Conservation (phyloP, 768 basidiomycete genomes). For the Mycena metata region DNA sequence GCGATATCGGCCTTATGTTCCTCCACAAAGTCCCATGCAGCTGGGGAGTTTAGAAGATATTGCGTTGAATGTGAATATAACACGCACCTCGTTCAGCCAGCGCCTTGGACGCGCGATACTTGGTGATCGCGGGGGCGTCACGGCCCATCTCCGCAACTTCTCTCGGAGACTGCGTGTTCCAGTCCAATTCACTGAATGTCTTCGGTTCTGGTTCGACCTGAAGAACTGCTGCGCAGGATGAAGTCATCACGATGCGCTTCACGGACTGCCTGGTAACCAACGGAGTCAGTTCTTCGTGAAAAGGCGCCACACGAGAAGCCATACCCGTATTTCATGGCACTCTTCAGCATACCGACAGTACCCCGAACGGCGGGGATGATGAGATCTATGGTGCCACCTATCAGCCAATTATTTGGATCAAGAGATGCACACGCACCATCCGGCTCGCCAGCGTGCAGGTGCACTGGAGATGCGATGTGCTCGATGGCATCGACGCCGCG, state of each 20-base stretch:
- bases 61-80: background rate
- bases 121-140: slow-evolving; percentile 53
- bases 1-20: slow-evolving; percentile 52
- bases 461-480: slow-evolving; percentile 78
- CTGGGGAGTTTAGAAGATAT: slow-evolving; percentile 39
- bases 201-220: slow-evolving; percentile 41
- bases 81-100: slow-evolving; percentile 68
- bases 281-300: background rate
- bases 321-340: slow-evolving; percentile 56
- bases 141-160: slow-evolving; percentile 64
- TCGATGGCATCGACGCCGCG: slow-evolving; percentile 80
- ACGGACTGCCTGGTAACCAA: slow-evolving; percentile 45
- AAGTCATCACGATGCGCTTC: slow-evolving; percentile 74
- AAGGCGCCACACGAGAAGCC: background rate
- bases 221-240: slow-evolving; percentile 65
- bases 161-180: slow-evolving; percentile 67
- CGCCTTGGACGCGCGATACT: slow-evolving; percentile 72
- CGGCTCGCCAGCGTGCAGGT: slow-evolving; percentile 60
- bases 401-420: background rate
- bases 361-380: slow-evolving; percentile 57
- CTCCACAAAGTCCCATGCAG: slow-evolving; percentile 59
- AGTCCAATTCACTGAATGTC: slow-evolving; percentile 64
- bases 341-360: slow-evolving; percentile 55
- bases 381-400: slow-evolving; percentile 10
- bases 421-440: slow-evolving; percentile 43